phyloP scores from a whole-genome alignment of 1,284 basidiomycete genomes.

The Trichosporon ovoides region DNA sequence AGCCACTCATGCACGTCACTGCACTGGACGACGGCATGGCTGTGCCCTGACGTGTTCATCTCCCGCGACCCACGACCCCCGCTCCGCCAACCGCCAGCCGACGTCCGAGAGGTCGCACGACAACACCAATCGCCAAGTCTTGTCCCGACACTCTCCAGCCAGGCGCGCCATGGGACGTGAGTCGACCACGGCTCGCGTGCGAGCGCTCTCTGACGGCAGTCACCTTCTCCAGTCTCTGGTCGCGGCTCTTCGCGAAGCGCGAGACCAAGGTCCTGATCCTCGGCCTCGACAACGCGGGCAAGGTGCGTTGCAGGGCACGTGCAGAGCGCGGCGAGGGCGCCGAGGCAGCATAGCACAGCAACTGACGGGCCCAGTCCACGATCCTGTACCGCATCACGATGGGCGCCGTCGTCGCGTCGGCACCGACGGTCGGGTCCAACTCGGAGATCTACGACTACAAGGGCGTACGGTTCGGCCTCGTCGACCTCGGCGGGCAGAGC shows the following conservation, averaged over 20 bases:
- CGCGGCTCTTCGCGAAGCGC: constrained; percentile 49
- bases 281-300: constrained; percentile 53
- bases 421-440: constrained; percentile 52
- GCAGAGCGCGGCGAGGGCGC: not conserved
- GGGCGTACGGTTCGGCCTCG: constrained; percentile 51
- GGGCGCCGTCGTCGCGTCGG: constrained; percentile 53
- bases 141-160: not conserved
- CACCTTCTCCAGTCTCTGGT: constrained; percentile 49
- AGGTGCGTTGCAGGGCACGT: constrained; percentile 33
- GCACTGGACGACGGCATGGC: too few species aligned
- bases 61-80: not conserved
- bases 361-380: constrained; percentile 37
- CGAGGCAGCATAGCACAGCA: not conserved
- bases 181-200: not conserved
- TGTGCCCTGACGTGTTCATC: not conserved
- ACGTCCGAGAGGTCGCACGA: not conserved
- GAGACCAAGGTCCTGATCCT: constrained; percentile 52
- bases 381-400: constrained; percentile 54
- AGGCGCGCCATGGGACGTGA: constrained; percentile 27
- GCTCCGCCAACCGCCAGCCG: not conserved
- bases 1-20: too few species aligned
- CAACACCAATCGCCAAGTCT: not conserved
- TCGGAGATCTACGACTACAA: constrained; percentile 52
- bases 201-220: constrained; percentile 24
- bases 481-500: constrained; percentile 53